Base-by-base conservation (phyloP, 1,139 yeast genomes). In the Komagataea norvegica region DNA sequence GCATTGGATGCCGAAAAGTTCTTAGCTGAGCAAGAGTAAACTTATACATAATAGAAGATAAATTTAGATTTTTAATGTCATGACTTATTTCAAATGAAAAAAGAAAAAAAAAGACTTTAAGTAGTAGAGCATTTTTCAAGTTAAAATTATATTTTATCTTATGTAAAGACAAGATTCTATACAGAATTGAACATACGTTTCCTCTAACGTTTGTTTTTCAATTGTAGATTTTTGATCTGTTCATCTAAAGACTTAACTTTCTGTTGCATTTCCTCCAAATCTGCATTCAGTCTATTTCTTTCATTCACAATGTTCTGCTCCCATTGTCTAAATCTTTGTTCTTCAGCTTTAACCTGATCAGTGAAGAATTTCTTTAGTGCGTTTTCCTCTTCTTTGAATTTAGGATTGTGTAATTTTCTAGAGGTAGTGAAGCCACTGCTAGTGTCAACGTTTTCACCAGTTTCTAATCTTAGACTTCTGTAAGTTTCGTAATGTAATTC, bases 291-390 rank as follows among this genome's bases (percentile, higher is more conserved):
- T 61, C 95, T 79, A 64, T 88, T 87, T 65, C 96, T 81, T 67
- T 89, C 97, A 52, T 85, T 86, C 48, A 88, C 93, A 52, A 91
- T 86, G 59, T 89, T 89, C 52, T 88, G 86, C 65, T 89, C 97
- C 97, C 98, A 91, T 68, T 89, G 95, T 69, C 95, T 82, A 67
- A 91, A 93, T 59, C 98, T 76, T 57, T 86, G 94, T 58, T 93
- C 98, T 66, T 91, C 98, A 34, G 87, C 86, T 67, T 89, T 88
- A 46, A 93, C 96, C 67, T 91, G 97, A 60, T 89, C 97, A n/a
- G 97, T 91, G 65, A 91, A 91, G 61, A 85, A 84, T 64, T 85
- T 83, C 74, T 93, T 88, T 59, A 93, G 72, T 24, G 91, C 84
- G 60, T 86, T 94, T 64, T 93, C 98, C 60, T 91, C 97, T 63